Evolutionary conservation across 2,329 filamentous ascomycete genomes (phyloP), one percentile per base, ranked within the genome.

Genomic region (Penicillium crustosum): DNA sequence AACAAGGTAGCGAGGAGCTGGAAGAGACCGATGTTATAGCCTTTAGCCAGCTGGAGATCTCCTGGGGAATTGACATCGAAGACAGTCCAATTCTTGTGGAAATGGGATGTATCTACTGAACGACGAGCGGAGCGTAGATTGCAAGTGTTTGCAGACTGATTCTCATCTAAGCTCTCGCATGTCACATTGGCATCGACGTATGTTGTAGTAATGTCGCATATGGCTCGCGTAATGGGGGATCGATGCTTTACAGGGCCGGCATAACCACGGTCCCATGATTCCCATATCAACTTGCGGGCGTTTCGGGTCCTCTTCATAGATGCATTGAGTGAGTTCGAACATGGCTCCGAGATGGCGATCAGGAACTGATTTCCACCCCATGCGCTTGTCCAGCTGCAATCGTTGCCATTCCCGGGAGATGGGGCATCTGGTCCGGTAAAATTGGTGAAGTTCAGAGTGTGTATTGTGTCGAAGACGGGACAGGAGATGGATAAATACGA

Each of bases 271-370:
- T 21, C 36, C 15, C 17, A 44, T 21, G 49, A 52, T 7, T 52
- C 49, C 49, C 49, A 52, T n/a, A 52, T 27, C 15, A 44, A 19
- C 10, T 52, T 52, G 7, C 49, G 49, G 6, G 49, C 49, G 25
- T 52, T 52, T 2, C 39, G 49, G 27, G 49, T 52, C 29, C 29
- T 44, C 2, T 29, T 21, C 25, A 23, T 33, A 6, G 49, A 51
- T 31, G 49, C 49, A 17, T 42, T 33, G 7, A 21, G 7, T 7
- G 35, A 39, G 6, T 21, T 12, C 15, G 38, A 31, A 17, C 39
- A 52, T 25, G 38, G 49, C n/a, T 44, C 29, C 4, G 49, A 52
- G 29, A 52, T 15, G 27, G 49, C 49, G 4, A 52, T 4, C 39
- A 17, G 8, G 29, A 36, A 44, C 10, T 44, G 38, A 5, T 4